phyloP scores from a whole-genome alignment of 2,329 filamentous ascomycete genomes.

The Colletotrichum tamarilloi region DNA sequence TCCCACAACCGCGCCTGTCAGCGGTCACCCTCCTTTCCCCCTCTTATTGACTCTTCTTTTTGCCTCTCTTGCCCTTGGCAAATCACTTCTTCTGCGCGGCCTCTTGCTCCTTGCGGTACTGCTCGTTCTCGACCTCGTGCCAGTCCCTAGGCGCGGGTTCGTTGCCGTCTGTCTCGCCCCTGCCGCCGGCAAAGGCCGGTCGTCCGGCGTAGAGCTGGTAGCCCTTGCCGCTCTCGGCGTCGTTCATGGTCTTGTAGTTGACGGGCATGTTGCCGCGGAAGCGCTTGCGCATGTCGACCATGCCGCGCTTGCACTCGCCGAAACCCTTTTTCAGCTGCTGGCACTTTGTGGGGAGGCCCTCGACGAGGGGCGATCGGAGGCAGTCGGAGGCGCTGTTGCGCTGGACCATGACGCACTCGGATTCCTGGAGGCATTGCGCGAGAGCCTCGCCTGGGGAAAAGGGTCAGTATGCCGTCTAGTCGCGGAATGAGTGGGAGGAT shows the following conservation, averaged over 20 bases:
- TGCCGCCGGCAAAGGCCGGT: conserved; percentile 73
- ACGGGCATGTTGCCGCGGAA: conserved; percentile 95
- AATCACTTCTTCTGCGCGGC: conserved; percentile 39
- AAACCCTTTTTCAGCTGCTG: conserved; percentile 94
- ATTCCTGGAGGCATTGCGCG: conserved; percentile 94
- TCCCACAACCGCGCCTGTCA: background rate
- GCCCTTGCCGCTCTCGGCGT: conserved; percentile 68
- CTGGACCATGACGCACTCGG: conserved; percentile 94
- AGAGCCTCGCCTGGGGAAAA: conserved; percentile 80
- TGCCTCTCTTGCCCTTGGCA: conserved; percentile 14
- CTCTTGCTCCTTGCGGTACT: conserved; percentile 57
- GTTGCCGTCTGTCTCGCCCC: conserved; percentile 74
- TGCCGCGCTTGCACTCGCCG: conserved; percentile 93
- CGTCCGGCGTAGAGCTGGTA: conserved; percentile 85
- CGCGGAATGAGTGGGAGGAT: conserved; percentile 4
- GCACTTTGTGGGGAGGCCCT: conserved; percentile 86
- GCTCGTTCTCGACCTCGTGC: conserved; percentile 74
- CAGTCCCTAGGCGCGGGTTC: conserved; percentile 71
- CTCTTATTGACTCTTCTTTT: background rate
- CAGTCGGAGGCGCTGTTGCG: conserved; percentile 90
- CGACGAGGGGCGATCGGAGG: conserved; percentile 82
- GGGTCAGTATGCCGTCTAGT: conserved; percentile 4
- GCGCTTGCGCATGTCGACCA: conserved; percentile 99
- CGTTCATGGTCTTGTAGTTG: conserved; percentile 69
- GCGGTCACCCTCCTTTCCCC: background rate